phyloP scores from a whole-genome alignment of 2,329 filamentous ascomycete genomes.

The Bipolaris bicolor region DNA sequence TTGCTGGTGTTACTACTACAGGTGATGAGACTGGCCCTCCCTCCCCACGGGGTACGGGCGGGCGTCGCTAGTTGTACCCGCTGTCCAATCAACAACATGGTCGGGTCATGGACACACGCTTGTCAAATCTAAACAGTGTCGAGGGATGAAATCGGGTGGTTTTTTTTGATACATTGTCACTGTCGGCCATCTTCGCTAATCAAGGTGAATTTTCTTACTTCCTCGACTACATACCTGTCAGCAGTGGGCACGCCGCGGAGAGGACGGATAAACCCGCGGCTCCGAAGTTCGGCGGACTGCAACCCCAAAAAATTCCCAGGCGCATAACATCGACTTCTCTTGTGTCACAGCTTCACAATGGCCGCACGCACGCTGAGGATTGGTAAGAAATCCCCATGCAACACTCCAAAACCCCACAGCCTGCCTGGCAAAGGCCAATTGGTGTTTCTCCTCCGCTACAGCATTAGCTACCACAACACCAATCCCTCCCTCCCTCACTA shows the following conservation, averaged over 20 bases:
- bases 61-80: neutral
- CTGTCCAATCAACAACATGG: too few species aligned
- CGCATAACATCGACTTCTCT: conserved; percentile 1
- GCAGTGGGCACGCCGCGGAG: neutral
- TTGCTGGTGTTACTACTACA: neutral
- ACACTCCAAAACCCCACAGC: too few species aligned
- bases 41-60: neutral
- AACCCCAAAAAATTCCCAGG: conserved; percentile 27
- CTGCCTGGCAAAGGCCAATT: conserved; percentile 3
- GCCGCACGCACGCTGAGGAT: conserved; percentile 42
- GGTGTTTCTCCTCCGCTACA: neutral
- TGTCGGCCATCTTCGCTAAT: too few species aligned
- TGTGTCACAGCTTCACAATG: conserved; percentile 31
- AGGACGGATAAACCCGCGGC: neutral
- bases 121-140: too few species aligned
- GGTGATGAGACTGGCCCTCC: neutral
- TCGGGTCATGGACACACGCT: neutral
- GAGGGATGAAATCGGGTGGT: too few species aligned
- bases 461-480: neutral
- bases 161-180: too few species aligned
- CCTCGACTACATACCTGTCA: neutral
- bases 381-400: conserved; percentile 16
- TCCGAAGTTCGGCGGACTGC: conserved; percentile 22
- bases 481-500: too few species aligned
- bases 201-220: too few species aligned